phyloP scores from a whole-genome alignment of 495 filamentous ascomycete genomes.

The Penicillium crystallinum region DNA sequence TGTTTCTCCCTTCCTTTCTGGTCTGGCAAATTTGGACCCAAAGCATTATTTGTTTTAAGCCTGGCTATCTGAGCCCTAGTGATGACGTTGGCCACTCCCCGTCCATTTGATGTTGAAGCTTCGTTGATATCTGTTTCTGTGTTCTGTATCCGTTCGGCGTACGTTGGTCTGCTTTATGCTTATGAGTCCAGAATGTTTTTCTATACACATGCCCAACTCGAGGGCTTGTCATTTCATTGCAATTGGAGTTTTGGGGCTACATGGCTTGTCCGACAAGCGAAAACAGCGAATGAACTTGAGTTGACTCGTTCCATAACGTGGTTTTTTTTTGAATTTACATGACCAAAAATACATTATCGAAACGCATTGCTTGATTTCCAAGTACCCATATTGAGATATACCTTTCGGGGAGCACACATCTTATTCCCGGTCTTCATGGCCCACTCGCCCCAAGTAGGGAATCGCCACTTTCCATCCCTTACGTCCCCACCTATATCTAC shows the following conservation, averaged over 20 bases:
- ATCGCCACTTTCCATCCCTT: too few relatives aligned
- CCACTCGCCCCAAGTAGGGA: too few relatives aligned
- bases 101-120: not conserved
- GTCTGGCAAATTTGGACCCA: not conserved
- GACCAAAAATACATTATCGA: too few relatives aligned
- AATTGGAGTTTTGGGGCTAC: slow-evolving; percentile 2
- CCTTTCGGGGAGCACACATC: too few relatives aligned
- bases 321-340: too few relatives aligned
- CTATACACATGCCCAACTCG: not conserved
- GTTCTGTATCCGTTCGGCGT: not conserved
- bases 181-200: not conserved
- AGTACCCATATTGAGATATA: too few relatives aligned
- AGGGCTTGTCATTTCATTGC: slow-evolving; percentile 2
- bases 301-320: not conserved
- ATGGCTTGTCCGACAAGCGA: not conserved
- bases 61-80: not conserved
- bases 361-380: too few relatives aligned
- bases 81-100: not conserved
- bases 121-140: not conserved
- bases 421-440: too few relatives aligned
- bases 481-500: too few relatives aligned
- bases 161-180: slow-evolving; percentile 1
- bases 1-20: not conserved
- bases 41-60: too few relatives aligned
- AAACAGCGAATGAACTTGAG: not conserved